Evolutionary conservation across 2,329 filamentous ascomycete genomes (phyloP).

Genomic region (Dryadomyces quercivorus): DNA sequence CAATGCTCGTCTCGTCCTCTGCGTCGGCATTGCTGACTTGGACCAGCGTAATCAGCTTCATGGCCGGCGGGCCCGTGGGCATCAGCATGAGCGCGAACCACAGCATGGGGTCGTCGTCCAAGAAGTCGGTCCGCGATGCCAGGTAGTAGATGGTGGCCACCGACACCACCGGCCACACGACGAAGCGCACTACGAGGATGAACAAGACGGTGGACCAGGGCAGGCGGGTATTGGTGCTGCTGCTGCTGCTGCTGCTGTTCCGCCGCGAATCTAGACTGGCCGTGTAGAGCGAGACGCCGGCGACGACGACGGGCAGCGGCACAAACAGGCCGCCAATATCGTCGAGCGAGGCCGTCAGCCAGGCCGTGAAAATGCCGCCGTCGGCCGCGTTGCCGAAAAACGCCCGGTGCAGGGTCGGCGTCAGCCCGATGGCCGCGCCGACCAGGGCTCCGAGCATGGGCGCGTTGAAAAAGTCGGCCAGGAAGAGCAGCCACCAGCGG

Average conservation of each 20-base stretch:
- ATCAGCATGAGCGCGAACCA: conserved; percentile 47
- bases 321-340: conserved; percentile 54
- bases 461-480: conserved; percentile 44
- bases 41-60: conserved; percentile 33
- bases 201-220: conserved; percentile 37
- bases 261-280: conserved; percentile 31
- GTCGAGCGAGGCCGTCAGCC: conserved; percentile 49
- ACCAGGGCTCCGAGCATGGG: conserved; percentile 47
- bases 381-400: conserved; percentile 47
- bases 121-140: conserved; percentile 35
- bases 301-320: conserved; percentile 51
- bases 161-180: conserved; percentile 46
- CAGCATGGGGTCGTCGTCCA: conserved; percentile 48
- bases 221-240: conserved; percentile 20
- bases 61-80: conserved; percentile 33
- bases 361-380: conserved; percentile 54
- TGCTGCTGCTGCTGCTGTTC: background rate
- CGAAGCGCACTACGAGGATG: conserved; percentile 42
- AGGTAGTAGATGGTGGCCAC: conserved; percentile 43
- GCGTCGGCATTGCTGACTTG: conserved; percentile 28
- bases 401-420: conserved; percentile 43
- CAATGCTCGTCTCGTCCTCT: conserved; percentile 28
- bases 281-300: conserved; percentile 51
- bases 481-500: conserved; percentile 22
- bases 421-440: conserved; percentile 47